Evolutionary conservation across 257 asterid species (phyloP).

Genomic region (Solanum lycopersicoides): DNA sequence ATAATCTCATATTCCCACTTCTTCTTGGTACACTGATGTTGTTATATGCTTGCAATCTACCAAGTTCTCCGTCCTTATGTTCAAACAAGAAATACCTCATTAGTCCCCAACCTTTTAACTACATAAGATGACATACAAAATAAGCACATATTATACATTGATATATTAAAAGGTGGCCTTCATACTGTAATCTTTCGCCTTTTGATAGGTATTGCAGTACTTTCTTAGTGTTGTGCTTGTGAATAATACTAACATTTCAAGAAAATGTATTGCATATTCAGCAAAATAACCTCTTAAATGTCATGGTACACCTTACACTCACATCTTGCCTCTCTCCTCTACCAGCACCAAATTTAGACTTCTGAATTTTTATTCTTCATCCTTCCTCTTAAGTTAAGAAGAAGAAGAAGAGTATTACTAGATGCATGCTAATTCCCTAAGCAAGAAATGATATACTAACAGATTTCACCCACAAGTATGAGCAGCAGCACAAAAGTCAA

Average conservation of each 20-base stretch:
- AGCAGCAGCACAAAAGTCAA: neutral
- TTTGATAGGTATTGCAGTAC: neutral
- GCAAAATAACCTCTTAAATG: neutral
- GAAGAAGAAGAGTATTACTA: neutral
- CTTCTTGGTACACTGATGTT: neutral
- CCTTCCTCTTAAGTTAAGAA: neutral
- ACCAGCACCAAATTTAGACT: neutral
- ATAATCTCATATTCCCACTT: neutral
- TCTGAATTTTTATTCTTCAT: neutral
- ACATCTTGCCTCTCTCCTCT: neutral
- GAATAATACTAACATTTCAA: neutral
- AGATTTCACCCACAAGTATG: neutral
- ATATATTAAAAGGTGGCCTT: neutral
- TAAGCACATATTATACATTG: neutral
- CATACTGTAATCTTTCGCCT: neutral
- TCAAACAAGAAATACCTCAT: neutral
- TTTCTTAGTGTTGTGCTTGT: neutral
- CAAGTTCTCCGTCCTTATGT: neutral
- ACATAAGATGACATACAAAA: neutral
- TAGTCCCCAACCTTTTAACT: neutral
- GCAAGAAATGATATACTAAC: neutral
- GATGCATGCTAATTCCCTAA: neutral
- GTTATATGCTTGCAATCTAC: neutral
- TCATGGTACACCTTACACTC: neutral
- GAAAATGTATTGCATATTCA: neutral